Conservation (phyloP, 192 early-diverging fungal species). For the Backusella australiensis region DNA sequence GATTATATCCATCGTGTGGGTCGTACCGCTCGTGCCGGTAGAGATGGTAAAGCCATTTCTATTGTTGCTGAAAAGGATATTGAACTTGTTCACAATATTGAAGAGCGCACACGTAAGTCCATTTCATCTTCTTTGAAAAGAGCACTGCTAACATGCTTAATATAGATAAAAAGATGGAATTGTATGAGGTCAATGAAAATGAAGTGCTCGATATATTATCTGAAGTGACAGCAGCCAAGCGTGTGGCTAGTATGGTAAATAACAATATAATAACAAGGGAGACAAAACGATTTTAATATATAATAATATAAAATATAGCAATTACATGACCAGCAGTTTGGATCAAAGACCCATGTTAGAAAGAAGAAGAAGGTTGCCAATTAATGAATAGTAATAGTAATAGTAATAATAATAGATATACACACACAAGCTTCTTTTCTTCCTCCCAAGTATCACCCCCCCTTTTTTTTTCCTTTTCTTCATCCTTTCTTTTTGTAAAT, state of each 20-base stretch:
- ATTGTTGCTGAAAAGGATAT: conserved; percentile 87
- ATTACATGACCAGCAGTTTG: conserved; percentile 51
- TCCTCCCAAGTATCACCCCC: neutral
- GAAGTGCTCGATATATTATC: conserved; percentile 82
- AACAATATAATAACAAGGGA: neutral
- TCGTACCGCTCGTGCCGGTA: conserved; percentile 95
- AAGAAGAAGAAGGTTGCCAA: conserved; percentile 50
- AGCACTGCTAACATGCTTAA: neutral
- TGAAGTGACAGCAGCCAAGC: conserved; percentile 84
- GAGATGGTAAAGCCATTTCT: conserved; percentile 86
- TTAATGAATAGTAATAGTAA: conserved; percentile 56
- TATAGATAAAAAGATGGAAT: conserved; percentile 76
- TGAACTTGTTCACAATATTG: conserved; percentile 86
- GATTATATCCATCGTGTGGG: conserved; percentile 99
- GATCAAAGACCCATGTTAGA: conserved; percentile 53
- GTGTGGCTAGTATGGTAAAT: conserved; percentile 81
- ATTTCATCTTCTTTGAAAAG: neutral
- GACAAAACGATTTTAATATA: neutral
- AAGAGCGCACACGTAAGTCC: conserved; percentile 69
- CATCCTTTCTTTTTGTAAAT: neutral
- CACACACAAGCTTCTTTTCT: neutral
- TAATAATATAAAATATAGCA: conserved; percentile 26
- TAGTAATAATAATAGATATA: neutral
- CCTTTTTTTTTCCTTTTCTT: neutral
- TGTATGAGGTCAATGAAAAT: conserved; percentile 75